These are phyloP conservation scores for Eutrema heterophyllum DNA, from an alignment of 345 rosid genomes.

Conservation along the genomic window DNA sequence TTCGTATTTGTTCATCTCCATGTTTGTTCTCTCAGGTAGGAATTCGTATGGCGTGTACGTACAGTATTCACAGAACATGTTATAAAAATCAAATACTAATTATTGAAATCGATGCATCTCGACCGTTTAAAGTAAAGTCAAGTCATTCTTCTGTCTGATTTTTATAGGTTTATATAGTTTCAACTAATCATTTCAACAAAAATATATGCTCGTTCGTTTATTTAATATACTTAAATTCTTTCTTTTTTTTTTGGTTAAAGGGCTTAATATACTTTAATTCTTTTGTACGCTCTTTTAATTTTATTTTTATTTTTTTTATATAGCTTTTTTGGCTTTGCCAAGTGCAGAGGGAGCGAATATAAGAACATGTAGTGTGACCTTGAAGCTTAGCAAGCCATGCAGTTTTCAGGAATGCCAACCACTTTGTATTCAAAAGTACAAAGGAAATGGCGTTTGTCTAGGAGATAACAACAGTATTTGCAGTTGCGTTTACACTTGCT, in stretches of 20 bases:
- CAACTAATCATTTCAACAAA: neutral
- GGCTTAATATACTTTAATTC: neutral
- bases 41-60: neutral
- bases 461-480: neutral
- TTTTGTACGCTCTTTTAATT: neutral
- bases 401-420: conserved; percentile 3
- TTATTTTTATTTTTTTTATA: neutral
- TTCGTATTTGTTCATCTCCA: conserved; percentile 11
- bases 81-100: neutral
- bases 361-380: neutral
- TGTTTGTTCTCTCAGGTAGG: conserved; percentile 6
- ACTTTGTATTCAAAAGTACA: neutral
- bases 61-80: neutral
- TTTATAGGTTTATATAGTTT: neutral
- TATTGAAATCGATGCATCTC: neutral
- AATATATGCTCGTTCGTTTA: neutral
- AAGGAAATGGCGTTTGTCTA: neutral
- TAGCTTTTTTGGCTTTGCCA: conserved; percentile 7
- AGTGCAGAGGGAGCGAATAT: neutral
- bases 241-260: too few relatives aligned
- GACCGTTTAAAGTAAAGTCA: neutral
- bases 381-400: conserved; percentile 9
- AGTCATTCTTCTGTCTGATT: too few relatives aligned
- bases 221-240: neutral
- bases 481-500: neutral